phyloP scores from a whole-genome alignment of 2,329 filamentous ascomycete species.

The Fusarium tanahbumbuense region DNA sequence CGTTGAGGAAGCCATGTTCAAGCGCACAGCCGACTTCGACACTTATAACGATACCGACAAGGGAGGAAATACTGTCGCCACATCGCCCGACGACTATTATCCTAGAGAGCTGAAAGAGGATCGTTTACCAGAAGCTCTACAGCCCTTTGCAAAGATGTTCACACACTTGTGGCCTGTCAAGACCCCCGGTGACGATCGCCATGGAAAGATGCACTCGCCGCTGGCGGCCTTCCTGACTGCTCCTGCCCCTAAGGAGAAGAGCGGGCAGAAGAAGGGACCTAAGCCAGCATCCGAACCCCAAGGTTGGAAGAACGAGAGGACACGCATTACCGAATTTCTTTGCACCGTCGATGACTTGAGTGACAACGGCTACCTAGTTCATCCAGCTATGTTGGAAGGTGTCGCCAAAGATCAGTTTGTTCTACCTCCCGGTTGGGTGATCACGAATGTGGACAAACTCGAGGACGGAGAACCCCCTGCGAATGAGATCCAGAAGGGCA shows the following conservation, averaged over 20 bases:
- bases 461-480: conserved; percentile 77
- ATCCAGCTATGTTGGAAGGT: conserved; percentile 78
- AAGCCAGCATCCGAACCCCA: conserved; percentile 72
- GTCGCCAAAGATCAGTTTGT: conserved; percentile 66
- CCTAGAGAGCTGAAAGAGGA: conserved; percentile 65
- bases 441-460: conserved; percentile 75
- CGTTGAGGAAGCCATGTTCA: conserved; percentile 90
- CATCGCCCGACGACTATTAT: conserved; percentile 69
- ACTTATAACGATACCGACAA: conserved; percentile 56
- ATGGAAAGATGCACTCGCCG: conserved; percentile 86
- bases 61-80: conserved; percentile 49
- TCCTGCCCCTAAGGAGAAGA: conserved; percentile 75
- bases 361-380: conserved; percentile 86
- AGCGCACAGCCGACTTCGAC: conserved; percentile 65
- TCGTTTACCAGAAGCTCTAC: conserved; percentile 64
- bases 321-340: conserved; percentile 84
- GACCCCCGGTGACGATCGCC: conserved; percentile 86
- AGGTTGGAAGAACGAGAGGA: conserved; percentile 79
- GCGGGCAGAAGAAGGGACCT: conserved; percentile 65
- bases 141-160: conserved; percentile 84
- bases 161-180: conserved; percentile 89
- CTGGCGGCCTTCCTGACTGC: conserved; percentile 85
- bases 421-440: conserved; percentile 80
- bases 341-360: conserved; percentile 77
- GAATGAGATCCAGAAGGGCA: conserved; percentile 79